These are phyloP conservation scores for Polysphondylium violaceum DNA, from an alignment of 78 protist genomes.

Conservation along the genomic window DNA sequence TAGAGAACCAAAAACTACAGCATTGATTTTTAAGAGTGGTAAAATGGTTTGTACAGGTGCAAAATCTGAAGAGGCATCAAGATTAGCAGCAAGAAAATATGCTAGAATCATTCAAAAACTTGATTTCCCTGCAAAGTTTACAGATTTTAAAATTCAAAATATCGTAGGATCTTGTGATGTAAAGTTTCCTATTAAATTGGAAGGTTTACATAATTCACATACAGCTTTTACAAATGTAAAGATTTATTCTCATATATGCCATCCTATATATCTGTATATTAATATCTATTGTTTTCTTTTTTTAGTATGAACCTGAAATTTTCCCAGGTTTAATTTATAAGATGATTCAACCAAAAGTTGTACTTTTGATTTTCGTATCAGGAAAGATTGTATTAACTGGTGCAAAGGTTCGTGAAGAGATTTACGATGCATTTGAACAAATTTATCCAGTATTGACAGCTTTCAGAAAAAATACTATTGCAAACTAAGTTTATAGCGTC, in stretches of 20 bases:
- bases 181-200: constrained; percentile 95
- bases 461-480: constrained; percentile 63
- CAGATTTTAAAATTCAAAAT: constrained; percentile 95
- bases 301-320: constrained; percentile 97
- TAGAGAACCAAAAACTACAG: constrained; percentile 27
- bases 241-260: background rate
- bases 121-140: constrained; percentile 69
- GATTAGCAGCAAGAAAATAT: constrained; percentile 95
- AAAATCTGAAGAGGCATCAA: constrained; percentile 90
- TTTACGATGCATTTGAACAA: constrained; percentile 87
- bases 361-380: constrained; percentile 95
- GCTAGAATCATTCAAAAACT: constrained; percentile 96
- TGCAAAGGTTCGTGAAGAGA: constrained; percentile 90
- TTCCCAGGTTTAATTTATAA: constrained; percentile 97
- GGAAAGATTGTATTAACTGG: constrained; percentile 99
- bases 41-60: constrained; percentile 97
- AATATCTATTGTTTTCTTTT: background rate
- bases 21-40: constrained; percentile 92
- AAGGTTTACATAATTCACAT: constrained; percentile 86
- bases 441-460: constrained; percentile 90
- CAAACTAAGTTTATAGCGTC: no score
- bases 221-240: constrained; percentile 51
- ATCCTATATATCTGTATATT: no score
- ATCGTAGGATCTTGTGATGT: constrained; percentile 96
- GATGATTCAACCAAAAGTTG: constrained; percentile 94